Base-by-base conservation (phyloP, 768 basidiomycete genomes). In the Lentinula lateritia region DNA sequence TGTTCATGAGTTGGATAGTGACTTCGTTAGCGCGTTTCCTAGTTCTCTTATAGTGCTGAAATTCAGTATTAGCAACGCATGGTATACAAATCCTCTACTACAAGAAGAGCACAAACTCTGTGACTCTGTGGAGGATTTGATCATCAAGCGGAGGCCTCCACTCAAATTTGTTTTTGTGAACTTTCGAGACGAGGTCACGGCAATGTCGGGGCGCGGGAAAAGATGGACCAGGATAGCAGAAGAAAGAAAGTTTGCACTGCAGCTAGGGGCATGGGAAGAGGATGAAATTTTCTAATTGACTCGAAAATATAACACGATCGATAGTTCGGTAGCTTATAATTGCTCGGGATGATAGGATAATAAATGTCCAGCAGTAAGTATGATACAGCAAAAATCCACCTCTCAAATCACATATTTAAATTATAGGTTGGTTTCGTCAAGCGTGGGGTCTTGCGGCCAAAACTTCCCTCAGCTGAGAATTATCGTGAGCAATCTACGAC, bases 401-500 rank as follows among this genome's bases (percentile, higher is more conserved):
- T 60, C 42, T 23, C 16, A 13, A 41, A 32, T 46, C 45, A 46
- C 32, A 58, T 28, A 43, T n/a, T n/a, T n/a, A n/a, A n/a, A n/a
- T 43, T 38, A 9, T 35, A 13, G 6, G 34, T 61, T 52, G 41
- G 45, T 50, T 65, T 48, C 45, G 43, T 28, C 18, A 63, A 63
- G 41, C 75, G 72, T 39, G 80, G 79, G 1, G 77, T 77, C 66
- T 80, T 79, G 18, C 77, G 71, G 38, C 74, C 66, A 64, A 79
- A 78, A 2, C 77, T 77, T 18, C 76, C 76, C 67, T 80, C 78
- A 58, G 77, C 80, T 80, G 56, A 36, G 52, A 62, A 36, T 65
- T 65, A 56, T 41, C 48, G 36, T 43, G 23, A 50, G 43, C 60
- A 62, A 34, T 42, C 36, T 23, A 58, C 6, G 23, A 61, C 36